Base-by-base conservation (phyloP, 73 alveolate species). In the Tetrahymena thermophila region DNA sequence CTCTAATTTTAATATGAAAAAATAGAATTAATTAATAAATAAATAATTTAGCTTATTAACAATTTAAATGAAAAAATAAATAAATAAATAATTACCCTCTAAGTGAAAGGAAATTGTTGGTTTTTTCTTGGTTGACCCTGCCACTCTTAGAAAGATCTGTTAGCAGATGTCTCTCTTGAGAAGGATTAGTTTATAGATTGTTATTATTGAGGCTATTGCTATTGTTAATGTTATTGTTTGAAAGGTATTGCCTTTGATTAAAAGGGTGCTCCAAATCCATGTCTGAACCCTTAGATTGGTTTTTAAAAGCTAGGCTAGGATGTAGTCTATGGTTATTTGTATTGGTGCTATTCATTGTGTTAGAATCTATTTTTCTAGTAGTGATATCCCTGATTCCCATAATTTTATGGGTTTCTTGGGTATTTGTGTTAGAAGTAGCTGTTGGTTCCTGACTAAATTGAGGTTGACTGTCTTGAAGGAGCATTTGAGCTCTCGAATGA, bases 131-230 rank as follows among this genome's bases (percentile, higher is more conserved):
- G 89, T 71, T 71, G 13, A 71, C 89, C 37, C 89, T 71, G 17
- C 89, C 89, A 71, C 89, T 71, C 89, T 71, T 71, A 31, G 89
- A 71, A 71, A 71, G 89, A 71, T 71, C 89, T 71, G 89, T 71
- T 71, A 71, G 89, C 17, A 71, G 89, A n/a, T 71, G 89, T 71
- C 89, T 71, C 89, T 71, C 89, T n/a, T 28, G 89, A 71, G 89
- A 71, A n/a, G 35, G 89, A 71, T 71, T 71, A 31, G 23, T 71
- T 71, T 2, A 71, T 11, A 28, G 89, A 71, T 71, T 71, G 37
- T 25, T 71, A 71, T n/a, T 71, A 13, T 1, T 50, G 28, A 40
- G 4, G 15, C 15, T 40, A 25, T 71, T 71, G 37, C 11, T 71
- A 19, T 7, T 50, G 28, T 15, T 50, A 50, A 28, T 50, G 83